Evolutionary conservation across 805 yeast species (phyloP).

Genomic region (Ogataea glucozyma): DNA sequence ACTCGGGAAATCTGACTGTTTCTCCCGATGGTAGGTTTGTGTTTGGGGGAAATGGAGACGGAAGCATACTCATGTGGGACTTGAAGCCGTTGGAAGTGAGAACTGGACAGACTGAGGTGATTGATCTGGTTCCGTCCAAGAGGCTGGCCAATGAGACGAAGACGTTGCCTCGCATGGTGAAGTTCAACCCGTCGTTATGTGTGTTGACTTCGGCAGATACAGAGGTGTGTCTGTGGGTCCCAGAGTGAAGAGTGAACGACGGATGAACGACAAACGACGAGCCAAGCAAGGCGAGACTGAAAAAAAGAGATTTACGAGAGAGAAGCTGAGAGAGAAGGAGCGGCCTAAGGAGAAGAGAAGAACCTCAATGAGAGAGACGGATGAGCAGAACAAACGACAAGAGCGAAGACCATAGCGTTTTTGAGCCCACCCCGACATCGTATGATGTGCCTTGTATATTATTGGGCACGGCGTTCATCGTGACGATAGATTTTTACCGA

Average conservation of each 20-base stretch:
- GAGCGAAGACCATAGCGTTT: too few species aligned
- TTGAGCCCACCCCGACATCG: too few species aligned
- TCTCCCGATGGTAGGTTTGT: constrained; percentile 69
- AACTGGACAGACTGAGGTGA: not conserved
- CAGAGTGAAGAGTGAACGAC: constrained; percentile 15
- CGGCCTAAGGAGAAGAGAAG: too few species aligned
- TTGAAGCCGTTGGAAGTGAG: constrained; percentile 16
- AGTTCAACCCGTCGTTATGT: constrained; percentile 62
- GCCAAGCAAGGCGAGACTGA: too few species aligned
- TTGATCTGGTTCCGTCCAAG: constrained; percentile 23
- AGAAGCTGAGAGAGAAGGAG: too few species aligned
- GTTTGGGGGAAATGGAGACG: constrained; percentile 59
- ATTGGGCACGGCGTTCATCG: too few species aligned
- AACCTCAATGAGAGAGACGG: too few species aligned
- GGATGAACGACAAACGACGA: too few species aligned
- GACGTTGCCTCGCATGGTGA: constrained; percentile 48
- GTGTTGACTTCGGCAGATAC: constrained; percentile 66
- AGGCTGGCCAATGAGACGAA: constrained; percentile 17
- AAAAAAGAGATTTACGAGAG: too few species aligned
- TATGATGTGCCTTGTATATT: too few species aligned
- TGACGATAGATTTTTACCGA: too few species aligned
- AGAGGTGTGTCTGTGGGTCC: constrained; percentile 47
- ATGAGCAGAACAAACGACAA: too few species aligned
- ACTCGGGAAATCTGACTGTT: constrained; percentile 58
- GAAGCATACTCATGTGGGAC: constrained; percentile 56